These are phyloP conservation scores for Sorghum bicolor DNA, from an alignment of 176 grass and related monocot species.

Conservation along the genomic window DNA sequence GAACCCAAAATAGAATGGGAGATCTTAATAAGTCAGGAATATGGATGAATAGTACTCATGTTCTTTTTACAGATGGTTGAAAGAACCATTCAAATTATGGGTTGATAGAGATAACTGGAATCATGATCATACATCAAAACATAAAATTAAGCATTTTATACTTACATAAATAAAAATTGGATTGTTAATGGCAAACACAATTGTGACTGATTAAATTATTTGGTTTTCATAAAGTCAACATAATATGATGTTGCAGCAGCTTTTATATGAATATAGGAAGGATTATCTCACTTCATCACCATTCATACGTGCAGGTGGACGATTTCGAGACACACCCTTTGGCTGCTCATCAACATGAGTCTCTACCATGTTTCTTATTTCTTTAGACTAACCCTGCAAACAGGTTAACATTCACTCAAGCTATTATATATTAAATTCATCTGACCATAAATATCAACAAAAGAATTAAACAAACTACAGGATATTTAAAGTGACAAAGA, in stretches of 20 bases:
- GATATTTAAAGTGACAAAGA: neutral
- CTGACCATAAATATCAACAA: neutral
- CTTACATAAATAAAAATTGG: neutral
- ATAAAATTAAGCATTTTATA: neutral
- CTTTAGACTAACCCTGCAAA: conserved; percentile 8
- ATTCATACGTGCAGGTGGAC: neutral
- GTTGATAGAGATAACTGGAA: neutral
- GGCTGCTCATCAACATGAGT: conserved; percentile 19
- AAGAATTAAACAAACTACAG: neutral
- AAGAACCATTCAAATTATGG: neutral
- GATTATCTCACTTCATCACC: conserved; percentile 29
- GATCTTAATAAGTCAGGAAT: neutral
- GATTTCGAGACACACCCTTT: conserved; percentile 14
- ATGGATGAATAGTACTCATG: neutral
- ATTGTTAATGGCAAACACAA: neutral
- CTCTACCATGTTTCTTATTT: conserved; percentile 34
- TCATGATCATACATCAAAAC: neutral
- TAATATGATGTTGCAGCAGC: neutral
- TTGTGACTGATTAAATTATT: neutral
- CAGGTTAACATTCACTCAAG: neutral
- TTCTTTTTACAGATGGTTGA: neutral
- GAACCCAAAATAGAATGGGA: neutral
- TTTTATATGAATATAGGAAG: conserved; percentile 8
- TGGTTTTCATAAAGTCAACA: neutral
- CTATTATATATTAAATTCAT: neutral